Conservation (phyloP, 1,284 basidiomycete genomes). For the Leccinum huronense region DNA sequence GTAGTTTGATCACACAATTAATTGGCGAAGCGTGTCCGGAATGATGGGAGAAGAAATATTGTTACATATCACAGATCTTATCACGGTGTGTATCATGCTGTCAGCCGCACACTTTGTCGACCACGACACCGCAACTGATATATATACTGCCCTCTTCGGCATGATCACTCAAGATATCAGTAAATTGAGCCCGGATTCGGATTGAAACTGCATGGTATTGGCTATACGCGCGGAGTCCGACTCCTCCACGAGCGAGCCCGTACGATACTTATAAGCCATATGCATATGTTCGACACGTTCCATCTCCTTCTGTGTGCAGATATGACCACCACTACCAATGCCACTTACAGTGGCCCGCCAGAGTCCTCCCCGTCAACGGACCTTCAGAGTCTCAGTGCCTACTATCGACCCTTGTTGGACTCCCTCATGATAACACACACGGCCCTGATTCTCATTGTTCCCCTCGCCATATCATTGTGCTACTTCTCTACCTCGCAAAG, state of each 20-base stretch:
- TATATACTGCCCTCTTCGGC: background rate
- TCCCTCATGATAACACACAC: conserved; percentile 26
- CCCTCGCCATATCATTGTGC: conserved; percentile 26
- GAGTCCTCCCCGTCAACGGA: conserved; percentile 1
- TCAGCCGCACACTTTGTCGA: background rate
- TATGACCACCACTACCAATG: conserved; percentile 6
- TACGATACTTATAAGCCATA: conserved; percentile 1
- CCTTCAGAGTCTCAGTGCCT: background rate
- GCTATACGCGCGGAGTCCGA: background rate
- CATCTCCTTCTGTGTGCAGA: background rate
- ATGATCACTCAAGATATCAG: background rate
- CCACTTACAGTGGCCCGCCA: conserved; percentile 7
- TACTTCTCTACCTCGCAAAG: conserved; percentile 25
- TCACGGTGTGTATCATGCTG: background rate
- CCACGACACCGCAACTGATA: background rate
- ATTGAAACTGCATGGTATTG: background rate
- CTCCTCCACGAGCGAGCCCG: background rate
- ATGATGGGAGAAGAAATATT: background rate
- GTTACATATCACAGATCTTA: background rate
- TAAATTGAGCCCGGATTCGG: background rate
- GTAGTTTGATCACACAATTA: background rate
- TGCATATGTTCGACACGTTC: background rate
- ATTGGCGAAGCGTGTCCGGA: background rate
- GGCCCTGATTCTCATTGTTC: conserved; percentile 25
- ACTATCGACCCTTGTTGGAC: conserved; percentile 3